Conservation (phyloP, 768 basidiomycete genomes). For the Ramaria rubella region DNA sequence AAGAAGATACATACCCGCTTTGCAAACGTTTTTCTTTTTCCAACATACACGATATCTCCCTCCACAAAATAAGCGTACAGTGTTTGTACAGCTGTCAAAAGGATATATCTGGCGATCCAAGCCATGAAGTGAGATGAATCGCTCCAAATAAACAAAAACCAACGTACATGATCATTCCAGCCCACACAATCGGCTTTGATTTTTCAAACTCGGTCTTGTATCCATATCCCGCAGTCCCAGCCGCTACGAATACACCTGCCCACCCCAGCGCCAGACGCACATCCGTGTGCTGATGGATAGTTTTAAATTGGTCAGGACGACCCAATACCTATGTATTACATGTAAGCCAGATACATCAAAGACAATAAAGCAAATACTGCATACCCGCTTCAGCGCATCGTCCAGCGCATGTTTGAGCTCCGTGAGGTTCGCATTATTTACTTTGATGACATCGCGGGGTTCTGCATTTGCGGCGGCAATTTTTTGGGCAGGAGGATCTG, state of each 20-base stretch:
- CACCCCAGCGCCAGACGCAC: conserved; percentile 84
- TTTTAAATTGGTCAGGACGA: conserved; percentile 76
- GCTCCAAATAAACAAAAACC: conserved; percentile 5
- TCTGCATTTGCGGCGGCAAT: neutral
- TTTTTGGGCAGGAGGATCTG: neutral
- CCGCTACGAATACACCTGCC: conserved; percentile 76
- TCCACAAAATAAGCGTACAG: conserved; percentile 85
- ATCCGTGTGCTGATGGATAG: conserved; percentile 82
- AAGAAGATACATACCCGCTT: conserved; percentile 54
- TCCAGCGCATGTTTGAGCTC: conserved; percentile 59
- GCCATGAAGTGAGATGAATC: conserved; percentile 1
- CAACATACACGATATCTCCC: conserved; percentile 77
- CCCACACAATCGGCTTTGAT: conserved; percentile 73
- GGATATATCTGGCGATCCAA: conserved; percentile 53
- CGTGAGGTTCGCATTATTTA: conserved; percentile 44
- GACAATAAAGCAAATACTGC: conserved; percentile 19
- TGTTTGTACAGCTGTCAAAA: conserved; percentile 65
- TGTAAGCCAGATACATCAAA: neutral
- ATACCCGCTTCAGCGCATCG: conserved; percentile 83
- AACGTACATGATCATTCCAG: conserved; percentile 71
- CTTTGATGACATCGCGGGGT: conserved; percentile 34
- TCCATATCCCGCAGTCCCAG: conserved; percentile 76
- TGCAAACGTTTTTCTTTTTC: conserved; percentile 84
- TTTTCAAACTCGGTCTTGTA: conserved; percentile 86
- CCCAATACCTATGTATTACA: conserved; percentile 55